Conservation (phyloP, 768 basidiomycete genomes). For the Mycena vitilis region DNA sequence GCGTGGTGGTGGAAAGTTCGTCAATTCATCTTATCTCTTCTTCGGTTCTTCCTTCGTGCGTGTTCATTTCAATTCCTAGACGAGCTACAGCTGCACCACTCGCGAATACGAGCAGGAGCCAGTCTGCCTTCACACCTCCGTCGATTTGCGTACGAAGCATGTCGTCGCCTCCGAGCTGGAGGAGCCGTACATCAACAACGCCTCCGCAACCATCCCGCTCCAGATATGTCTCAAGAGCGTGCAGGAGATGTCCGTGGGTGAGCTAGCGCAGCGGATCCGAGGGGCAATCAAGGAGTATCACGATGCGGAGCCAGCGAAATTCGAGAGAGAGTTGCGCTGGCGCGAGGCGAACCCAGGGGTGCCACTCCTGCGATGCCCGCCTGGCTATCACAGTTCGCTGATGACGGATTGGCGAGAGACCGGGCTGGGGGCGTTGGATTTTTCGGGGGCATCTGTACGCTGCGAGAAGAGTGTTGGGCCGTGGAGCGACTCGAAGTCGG, state of each 20-base stretch:
- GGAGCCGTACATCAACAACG: constrained; percentile 28
- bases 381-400: background rate
- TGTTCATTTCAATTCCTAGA: constrained; percentile 2
- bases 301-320: background rate
- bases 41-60: background rate
- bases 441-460: constrained; percentile 2
- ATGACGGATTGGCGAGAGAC: constrained; percentile 7
- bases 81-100: background rate
- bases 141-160: constrained; percentile 11
- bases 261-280: constrained; percentile 23
- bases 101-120: background rate
- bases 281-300: constrained; percentile 13
- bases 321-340: constrained; percentile 10
- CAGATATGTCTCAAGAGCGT: constrained; percentile 9
- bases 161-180: background rate
- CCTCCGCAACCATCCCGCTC: background rate
- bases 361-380: constrained; percentile 11
- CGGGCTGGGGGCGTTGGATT: constrained; percentile 10
- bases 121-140: constrained; percentile 10
- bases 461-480: background rate
- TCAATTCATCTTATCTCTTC: background rate
- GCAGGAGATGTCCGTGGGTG: background rate
- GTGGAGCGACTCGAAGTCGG: background rate
- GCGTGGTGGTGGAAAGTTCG: constrained; percentile 30
- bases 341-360: background rate